Evolutionary conservation across 345 rosid species (phyloP).

Genomic region (Stellera chamaejasme): DNA sequence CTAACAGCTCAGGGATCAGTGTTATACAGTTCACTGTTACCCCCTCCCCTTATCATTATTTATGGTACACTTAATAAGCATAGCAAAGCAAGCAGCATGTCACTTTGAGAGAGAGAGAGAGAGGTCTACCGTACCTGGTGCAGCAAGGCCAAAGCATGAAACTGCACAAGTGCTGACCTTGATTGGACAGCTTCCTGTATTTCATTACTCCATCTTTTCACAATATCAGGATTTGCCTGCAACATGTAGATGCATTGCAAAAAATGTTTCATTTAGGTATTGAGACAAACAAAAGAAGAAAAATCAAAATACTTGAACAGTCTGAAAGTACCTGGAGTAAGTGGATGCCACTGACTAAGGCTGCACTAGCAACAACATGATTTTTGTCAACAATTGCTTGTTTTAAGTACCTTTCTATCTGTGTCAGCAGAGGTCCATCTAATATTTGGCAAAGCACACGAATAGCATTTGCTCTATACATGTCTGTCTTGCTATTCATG

Average conservation of each 20-base stretch:
- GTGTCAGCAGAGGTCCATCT: slow-evolving; percentile 90
- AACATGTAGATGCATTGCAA: slow-evolving; percentile 1
- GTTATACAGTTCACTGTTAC: too few relatives aligned
- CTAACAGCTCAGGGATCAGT: not conserved
- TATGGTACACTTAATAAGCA: too few relatives aligned
- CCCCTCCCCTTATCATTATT: too few relatives aligned
- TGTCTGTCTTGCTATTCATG: slow-evolving; percentile 97
- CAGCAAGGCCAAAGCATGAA: slow-evolving; percentile 88
- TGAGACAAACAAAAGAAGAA: not conserved
- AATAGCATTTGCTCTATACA: slow-evolving; percentile 97
- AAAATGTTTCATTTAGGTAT: not conserved
- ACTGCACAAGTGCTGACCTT: slow-evolving; percentile 95
- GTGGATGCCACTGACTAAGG: slow-evolving; percentile 95
- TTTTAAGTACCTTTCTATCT: slow-evolving; percentile 89
- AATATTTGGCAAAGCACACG: slow-evolving; percentile 94
- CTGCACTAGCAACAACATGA: slow-evolving; percentile 98
- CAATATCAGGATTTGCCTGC: slow-evolving; percentile 85
- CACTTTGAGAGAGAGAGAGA: not conserved
- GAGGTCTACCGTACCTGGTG: slow-evolving; percentile 52
- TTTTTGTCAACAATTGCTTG: slow-evolving; percentile 99
- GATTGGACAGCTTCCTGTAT: slow-evolving; percentile 99
- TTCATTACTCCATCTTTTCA: slow-evolving; percentile 98
- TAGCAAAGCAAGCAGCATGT: too few relatives aligned
- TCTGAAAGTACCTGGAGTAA: slow-evolving; percentile 62
- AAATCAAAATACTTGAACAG: not conserved